Percentiles rank a stretch among this genome's conserved stretches.
phyloP scores from a whole-genome alignment of 2,329 filamentous ascomycete genomes.

The Teratosphaeriaceae sp. region DNA sequence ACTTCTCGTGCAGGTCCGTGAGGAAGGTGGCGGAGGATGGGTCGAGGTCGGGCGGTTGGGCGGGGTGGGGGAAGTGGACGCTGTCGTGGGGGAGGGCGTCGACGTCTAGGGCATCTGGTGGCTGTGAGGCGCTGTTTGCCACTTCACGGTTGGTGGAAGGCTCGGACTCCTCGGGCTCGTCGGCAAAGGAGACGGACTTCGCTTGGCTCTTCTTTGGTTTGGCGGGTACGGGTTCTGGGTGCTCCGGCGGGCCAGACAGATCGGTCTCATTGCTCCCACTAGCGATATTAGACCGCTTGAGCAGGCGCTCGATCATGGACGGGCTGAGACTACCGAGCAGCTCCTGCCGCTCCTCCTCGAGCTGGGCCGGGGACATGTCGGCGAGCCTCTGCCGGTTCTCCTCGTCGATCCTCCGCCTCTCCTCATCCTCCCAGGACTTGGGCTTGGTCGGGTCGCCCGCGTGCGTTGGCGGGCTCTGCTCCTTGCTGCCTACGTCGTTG shows the following conservation, averaged over 20 bases:
- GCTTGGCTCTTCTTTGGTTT: constrained; percentile 4
- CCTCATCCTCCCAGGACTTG: constrained; percentile 42
- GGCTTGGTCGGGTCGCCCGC: constrained; percentile 21
- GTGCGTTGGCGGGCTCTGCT: constrained; percentile 46
- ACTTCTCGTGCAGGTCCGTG: constrained; percentile 76
- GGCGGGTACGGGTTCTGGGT: not conserved
- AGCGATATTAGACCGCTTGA: constrained; percentile 70
- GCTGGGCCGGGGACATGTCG: constrained; percentile 74
- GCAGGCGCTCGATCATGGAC: constrained; percentile 65
- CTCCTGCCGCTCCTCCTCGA: constrained; percentile 71
- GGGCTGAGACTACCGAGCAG: constrained; percentile 73
- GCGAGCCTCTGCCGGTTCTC: constrained; percentile 72
- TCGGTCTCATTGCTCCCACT: constrained; percentile 46
- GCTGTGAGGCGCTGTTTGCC: not conserved
- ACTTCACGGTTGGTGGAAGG: no score
- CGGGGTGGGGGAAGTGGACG: constrained; percentile 54
- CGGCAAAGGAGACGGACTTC: constrained; percentile 21
- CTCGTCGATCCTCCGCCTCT: constrained; percentile 67
- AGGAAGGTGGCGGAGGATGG: constrained; percentile 79
- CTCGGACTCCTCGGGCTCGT: constrained; percentile 4
- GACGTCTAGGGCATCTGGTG: not conserved
- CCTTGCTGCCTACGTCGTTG: not conserved
- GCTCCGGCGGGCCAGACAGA: constrained; percentile 7
- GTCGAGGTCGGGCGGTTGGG: constrained; percentile 65
- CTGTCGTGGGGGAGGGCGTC: constrained; percentile 17